Conservation (phyloP, 2,329 filamentous ascomycete genomes). For the Pezicula neosporulosa region DNA sequence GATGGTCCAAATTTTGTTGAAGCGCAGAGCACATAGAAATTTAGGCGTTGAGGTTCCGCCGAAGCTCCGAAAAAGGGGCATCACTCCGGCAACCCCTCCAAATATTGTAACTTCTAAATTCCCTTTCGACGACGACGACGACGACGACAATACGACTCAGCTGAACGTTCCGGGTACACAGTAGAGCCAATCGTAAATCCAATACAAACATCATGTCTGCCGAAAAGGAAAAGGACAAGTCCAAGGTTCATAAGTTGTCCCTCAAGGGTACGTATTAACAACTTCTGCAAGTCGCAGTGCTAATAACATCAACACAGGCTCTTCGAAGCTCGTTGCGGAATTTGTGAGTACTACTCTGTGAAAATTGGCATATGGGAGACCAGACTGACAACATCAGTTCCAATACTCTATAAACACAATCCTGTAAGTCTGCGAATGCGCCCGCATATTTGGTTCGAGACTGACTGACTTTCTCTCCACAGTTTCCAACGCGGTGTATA, state of each 20-base stretch:
- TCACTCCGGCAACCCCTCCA: neutral
- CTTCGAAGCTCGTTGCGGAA: conserved; percentile 86
- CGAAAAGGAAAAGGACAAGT: conserved; percentile 58
- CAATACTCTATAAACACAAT: conserved; percentile 99
- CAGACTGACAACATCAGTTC: conserved; percentile 52
- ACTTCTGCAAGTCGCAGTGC: conserved; percentile 10
- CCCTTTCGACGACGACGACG: neutral
- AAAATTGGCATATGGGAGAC: neutral
- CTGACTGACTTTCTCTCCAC: conserved; percentile 6
- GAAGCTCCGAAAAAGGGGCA: neutral
- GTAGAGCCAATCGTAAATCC: conserved; percentile 1
- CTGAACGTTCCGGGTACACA: neutral
- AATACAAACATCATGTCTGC: conserved; percentile 21
- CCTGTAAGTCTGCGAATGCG: conserved; percentile 52
- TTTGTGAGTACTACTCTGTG: conserved; percentile 62
- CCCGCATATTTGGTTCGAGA: neutral
- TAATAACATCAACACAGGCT: conserved; percentile 46
- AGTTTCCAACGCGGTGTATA: conserved; percentile 86
- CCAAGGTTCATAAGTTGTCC: conserved; percentile 92
- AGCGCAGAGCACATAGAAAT: no score
- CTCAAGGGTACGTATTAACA: conserved; percentile 65
- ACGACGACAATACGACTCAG: neutral
- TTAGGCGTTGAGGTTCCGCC: no score
- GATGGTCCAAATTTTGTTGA: no score
- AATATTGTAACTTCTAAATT: no score